These are phyloP conservation scores for Apiospora arundinis DNA, from an alignment of 2,329 filamentous ascomycete genomes.

Conservation along the genomic window DNA sequence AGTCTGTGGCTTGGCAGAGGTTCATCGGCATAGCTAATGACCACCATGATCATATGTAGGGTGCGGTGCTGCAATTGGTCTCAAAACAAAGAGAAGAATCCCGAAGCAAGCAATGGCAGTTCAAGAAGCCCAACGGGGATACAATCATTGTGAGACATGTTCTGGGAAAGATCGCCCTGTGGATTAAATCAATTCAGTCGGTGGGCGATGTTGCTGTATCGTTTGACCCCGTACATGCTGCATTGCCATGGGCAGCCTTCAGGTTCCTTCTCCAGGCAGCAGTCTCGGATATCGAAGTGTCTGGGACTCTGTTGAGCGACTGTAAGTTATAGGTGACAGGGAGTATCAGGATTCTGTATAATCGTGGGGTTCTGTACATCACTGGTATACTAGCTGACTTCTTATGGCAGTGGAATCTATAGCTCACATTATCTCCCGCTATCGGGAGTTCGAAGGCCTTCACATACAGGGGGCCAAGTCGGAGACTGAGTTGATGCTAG, in stretches of 20 bases:
- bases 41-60: too few relatives aligned
- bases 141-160: background rate
- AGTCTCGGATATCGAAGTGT: background rate
- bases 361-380: too few relatives aligned
- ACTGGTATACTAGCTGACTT: too few relatives aligned
- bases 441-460: background rate
- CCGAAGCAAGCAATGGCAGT: background rate
- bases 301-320: background rate
- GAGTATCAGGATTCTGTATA: too few relatives aligned
- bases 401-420: background rate
- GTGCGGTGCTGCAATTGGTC: too few relatives aligned
- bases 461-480: background rate
- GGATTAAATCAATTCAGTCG: background rate
- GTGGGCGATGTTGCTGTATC: too few relatives aligned
- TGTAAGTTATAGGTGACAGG: background rate
- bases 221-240: too few relatives aligned
- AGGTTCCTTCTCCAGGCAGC: conserved; percentile 16
- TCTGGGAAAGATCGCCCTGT: background rate
- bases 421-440: background rate
- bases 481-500: background rate
- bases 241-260: too few relatives aligned
- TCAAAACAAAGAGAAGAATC: background rate
- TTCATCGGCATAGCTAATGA: too few relatives aligned
- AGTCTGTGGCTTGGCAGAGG: background rate
- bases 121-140: background rate